Conservation (phyloP, 257 asterid species). For the Lithospermum erythrorhizon region DNA sequence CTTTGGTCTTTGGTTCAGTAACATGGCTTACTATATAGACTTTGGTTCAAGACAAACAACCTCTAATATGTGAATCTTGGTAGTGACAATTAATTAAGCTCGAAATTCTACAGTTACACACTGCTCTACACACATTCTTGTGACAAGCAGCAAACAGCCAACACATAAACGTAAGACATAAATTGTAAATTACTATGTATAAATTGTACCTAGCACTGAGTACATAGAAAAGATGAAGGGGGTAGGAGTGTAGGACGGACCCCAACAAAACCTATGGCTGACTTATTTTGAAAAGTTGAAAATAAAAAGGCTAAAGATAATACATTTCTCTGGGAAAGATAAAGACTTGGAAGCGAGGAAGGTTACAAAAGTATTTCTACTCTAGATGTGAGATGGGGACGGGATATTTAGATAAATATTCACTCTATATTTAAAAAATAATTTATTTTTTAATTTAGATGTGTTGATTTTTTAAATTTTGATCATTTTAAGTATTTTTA, state of each 20-base stretch:
- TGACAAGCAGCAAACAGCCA: constrained; percentile 87
- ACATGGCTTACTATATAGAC: too few species aligned
- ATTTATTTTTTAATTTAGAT: too few species aligned
- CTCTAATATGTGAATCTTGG: constrained; percentile 20
- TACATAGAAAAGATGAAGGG: constrained; percentile 3
- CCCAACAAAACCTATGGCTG: constrained; percentile 61
- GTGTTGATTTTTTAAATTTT: too few species aligned
- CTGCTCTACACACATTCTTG: constrained; percentile 63
- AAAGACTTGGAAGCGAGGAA: constrained; percentile 23
- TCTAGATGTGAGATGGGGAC: constrained; percentile 8
- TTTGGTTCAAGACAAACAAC: background rate
- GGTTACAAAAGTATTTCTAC: constrained; percentile 12
- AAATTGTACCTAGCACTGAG: background rate
- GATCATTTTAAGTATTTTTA: too few species aligned
- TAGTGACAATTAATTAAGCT: constrained; percentile 38
- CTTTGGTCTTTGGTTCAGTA: too few species aligned
- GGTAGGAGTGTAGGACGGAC: constrained; percentile 21
- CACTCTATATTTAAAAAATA: too few species aligned
- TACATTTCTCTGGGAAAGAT: constrained; percentile 16
- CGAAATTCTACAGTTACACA: constrained; percentile 64
- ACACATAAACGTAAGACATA: constrained; percentile 31
- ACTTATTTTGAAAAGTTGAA: constrained; percentile 45
- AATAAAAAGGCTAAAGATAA: constrained; percentile 26
- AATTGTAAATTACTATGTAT: background rate
- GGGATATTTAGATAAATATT: constrained; percentile 30